Evolutionary conservation across 2,329 filamentous ascomycete species (phyloP), one percentile per base, ranked within the genome.

Genomic region (Apiospora koreana): DNA sequence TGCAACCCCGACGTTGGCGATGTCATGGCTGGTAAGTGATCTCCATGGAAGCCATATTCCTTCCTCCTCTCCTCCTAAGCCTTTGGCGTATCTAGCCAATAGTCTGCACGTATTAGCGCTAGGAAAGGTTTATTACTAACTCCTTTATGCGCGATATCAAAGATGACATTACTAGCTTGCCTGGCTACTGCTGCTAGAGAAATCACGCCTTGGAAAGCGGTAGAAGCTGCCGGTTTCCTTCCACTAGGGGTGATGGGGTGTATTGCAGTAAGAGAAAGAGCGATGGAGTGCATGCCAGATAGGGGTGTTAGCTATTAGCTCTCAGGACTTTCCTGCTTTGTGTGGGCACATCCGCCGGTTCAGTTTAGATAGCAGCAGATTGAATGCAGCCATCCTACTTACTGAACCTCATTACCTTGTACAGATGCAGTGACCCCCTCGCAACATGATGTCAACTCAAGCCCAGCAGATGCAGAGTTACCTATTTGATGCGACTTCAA

Each of bases 121-220:
- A n/a, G 7, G 9, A 48, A 48, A 14, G 14, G 8, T 14, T 25
- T 25, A 10, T 8, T 58, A 31, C 54, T 62, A 14, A 62, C 31
- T 23, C 48, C 28, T 21, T 3, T 25, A 4, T 16, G n/a, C 46
- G 46, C 18, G 28, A 25, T 12, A 9, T 31, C 8, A 16, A 10
- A 46, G 65, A 66, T 8, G 16, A 35, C 23, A 23, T 31, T 10
- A 14, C 23, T 31, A 10, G 41, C 8, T 14, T 66, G 23, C 41
- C 65, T 66, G 65, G 65, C 16, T 66, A 21, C 23, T 66, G 65
- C 23, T 66, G 65, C 41, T 66, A 62, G 65, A 45, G 64, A 42
- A 28, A 21, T 10, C 2, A 31, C 38, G 16, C 25, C 38, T 21
- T 8, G 2, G 64, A 42, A 66, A 5, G 64, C 1, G 64, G 38